phyloP scores from a whole-genome alignment of 768 basidiomycete species.

The Austroboletus eburneus region DNA sequence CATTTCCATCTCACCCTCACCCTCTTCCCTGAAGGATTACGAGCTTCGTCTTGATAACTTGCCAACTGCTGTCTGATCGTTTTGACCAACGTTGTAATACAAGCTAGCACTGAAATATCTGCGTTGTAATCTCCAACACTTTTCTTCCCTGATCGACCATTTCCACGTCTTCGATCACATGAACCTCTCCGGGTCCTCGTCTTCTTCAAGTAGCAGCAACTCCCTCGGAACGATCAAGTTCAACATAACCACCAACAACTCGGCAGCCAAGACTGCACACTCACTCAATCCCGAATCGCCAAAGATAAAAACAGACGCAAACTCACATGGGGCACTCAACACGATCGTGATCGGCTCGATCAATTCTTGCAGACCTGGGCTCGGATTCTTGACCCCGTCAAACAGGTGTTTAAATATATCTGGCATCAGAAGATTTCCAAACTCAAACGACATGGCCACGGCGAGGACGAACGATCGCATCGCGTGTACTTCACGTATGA shows the following conservation, averaged over 20 bases:
- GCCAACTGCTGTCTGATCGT: no score
- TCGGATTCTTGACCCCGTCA: constrained; percentile 51
- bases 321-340: constrained; percentile 76
- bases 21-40: no score
- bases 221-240: constrained; percentile 50
- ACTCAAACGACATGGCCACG: constrained; percentile 62
- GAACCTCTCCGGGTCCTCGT: no score
- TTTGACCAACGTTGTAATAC: no score
- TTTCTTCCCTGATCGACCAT: no score
- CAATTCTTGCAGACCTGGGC: constrained; percentile 57
- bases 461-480: constrained; percentile 68
- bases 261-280: constrained; percentile 48
- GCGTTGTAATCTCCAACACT: no score
- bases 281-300: background rate
- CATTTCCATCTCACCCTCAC: no score
- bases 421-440: constrained; percentile 68
- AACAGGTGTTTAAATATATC: constrained; percentile 67
- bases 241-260: constrained; percentile 53
- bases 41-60: no score
- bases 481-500: constrained; percentile 56
- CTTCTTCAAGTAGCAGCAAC: no score
- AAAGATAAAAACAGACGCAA: background rate
- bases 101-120: no score
- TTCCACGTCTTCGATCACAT: no score
- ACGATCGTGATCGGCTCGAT: constrained; percentile 78